A percentile compares a stretch with the other conserved stretches of the same genome.
Conservation (phyloP, 1,284 basidiomycete genomes). For the Heterobasidion occidentale region DNA sequence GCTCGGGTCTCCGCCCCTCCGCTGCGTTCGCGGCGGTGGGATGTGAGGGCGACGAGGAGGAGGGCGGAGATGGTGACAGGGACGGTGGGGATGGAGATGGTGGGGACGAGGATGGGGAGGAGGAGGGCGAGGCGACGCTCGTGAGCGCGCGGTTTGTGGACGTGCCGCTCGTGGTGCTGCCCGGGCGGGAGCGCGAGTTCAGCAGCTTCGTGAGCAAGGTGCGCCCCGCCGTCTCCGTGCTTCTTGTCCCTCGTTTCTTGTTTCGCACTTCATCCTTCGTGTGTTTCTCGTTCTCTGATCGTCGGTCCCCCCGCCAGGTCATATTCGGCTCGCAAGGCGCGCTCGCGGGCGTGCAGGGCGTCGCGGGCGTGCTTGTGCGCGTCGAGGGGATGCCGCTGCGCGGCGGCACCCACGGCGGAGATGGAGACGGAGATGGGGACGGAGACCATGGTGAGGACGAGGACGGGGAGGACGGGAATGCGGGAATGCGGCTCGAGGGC, state of each 20-base stretch:
- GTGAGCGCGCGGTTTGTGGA: constrained; percentile 60
- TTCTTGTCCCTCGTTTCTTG: not conserved
- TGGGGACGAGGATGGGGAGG: constrained; percentile 37
- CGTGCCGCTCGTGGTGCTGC: constrained; percentile 66
- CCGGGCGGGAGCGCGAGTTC: constrained; percentile 66
- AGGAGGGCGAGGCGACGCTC: constrained; percentile 43
- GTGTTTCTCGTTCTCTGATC: not conserved
- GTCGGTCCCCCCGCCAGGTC: constrained; percentile 42
- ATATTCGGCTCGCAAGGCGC: constrained; percentile 61
- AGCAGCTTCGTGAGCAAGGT: constrained; percentile 71
- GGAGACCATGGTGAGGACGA: not conserved
- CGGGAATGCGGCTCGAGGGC: constrained; percentile 48
- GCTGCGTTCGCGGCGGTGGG: constrained; percentile 64
- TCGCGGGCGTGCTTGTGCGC: constrained; percentile 49
- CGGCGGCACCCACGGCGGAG: constrained; percentile 18
- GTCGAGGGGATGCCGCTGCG: constrained; percentile 55
- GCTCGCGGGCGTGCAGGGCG: constrained; percentile 59
- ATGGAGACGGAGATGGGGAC: too few species aligned
- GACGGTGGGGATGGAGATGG: constrained; percentile 20
- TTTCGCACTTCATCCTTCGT: not conserved
- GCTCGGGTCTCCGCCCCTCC: constrained; percentile 57
- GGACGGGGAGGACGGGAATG: not conserved
- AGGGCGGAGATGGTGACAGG: constrained; percentile 23
- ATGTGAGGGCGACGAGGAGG: not conserved
- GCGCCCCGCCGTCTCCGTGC: constrained; percentile 9